Conservation (phyloP, 2,329 filamentous ascomycete species). For the Botryosphaeria dothidea region DNA sequence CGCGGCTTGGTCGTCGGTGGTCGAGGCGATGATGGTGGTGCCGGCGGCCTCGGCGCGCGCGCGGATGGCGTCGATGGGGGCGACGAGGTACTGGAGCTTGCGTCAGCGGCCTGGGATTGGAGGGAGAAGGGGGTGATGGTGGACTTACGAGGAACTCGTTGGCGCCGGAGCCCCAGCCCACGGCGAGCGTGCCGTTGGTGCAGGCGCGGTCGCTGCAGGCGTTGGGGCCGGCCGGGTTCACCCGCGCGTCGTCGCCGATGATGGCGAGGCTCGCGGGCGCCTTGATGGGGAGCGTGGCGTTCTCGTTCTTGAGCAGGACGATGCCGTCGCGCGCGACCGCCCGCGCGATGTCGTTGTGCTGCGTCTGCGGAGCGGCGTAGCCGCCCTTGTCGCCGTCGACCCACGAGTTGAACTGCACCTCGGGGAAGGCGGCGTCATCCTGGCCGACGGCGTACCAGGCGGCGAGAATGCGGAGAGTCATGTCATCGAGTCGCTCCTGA, state of each 20-base stretch:
- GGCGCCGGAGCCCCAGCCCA: conserved; percentile 67
- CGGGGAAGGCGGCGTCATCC: conserved; percentile 43
- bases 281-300: conserved; percentile 70
- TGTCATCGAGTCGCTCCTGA: conserved; percentile 85
- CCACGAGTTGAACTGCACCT: conserved; percentile 45
- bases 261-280: conserved; percentile 59
- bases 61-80: conserved; percentile 45
- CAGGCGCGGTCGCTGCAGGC: conserved; percentile 71
- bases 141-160: conserved; percentile 37
- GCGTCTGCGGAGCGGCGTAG: conserved; percentile 37
- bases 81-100: conserved; percentile 43
- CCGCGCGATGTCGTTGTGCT: conserved; percentile 42
- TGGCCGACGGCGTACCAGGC: conserved; percentile 53
- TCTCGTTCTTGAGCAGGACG: conserved; percentile 62
- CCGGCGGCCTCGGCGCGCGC: conserved; percentile 37
- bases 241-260: conserved; percentile 81
- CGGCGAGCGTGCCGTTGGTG: conserved; percentile 63
- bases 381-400: conserved; percentile 23
- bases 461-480: conserved; percentile 58
- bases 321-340: conserved; percentile 50
- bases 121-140: too few species aligned
- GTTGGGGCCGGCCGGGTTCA: conserved; percentile 75
- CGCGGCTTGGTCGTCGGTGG: conserved; percentile 38
- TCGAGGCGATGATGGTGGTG: conserved; percentile 41
- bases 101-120: too few species aligned